These are phyloP conservation scores for Pyrus bretschneideri DNA, from an alignment of 306 rosid genomes.

Conservation along the genomic window DNA sequence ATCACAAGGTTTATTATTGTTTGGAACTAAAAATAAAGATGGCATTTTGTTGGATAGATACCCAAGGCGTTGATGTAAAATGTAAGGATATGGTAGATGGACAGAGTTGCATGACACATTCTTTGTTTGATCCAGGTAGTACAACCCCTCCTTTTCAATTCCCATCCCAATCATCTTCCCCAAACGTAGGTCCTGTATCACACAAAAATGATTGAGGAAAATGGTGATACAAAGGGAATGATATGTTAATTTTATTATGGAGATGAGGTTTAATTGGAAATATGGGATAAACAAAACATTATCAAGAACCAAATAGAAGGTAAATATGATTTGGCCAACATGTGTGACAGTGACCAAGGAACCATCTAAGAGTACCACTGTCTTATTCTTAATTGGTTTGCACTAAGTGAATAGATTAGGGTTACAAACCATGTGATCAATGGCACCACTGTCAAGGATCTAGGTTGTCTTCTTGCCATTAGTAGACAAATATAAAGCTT, in stretches of 20 bases:
- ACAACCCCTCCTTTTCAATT: background rate
- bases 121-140: background rate
- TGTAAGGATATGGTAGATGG: no score
- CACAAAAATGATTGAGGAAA: background rate
- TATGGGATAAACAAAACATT: background rate
- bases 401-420: background rate
- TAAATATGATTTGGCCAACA: background rate
- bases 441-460: background rate
- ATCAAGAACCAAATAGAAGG: background rate
- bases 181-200: background rate
- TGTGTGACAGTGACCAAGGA: background rate
- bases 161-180: background rate
- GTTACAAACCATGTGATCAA: background rate
- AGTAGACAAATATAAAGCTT: background rate
- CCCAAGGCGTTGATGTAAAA: background rate
- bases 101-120: background rate
- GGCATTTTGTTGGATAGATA: background rate
- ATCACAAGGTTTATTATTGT: background rate
- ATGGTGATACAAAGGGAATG: background rate
- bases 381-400: background rate
- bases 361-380: background rate
- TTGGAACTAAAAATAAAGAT: background rate
- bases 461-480: no score
- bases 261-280: background rate
- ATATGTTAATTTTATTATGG: background rate